Conservation (phyloP, 352 stramenopile genomes). For the Phytopythium cucurbitacearum region DNA sequence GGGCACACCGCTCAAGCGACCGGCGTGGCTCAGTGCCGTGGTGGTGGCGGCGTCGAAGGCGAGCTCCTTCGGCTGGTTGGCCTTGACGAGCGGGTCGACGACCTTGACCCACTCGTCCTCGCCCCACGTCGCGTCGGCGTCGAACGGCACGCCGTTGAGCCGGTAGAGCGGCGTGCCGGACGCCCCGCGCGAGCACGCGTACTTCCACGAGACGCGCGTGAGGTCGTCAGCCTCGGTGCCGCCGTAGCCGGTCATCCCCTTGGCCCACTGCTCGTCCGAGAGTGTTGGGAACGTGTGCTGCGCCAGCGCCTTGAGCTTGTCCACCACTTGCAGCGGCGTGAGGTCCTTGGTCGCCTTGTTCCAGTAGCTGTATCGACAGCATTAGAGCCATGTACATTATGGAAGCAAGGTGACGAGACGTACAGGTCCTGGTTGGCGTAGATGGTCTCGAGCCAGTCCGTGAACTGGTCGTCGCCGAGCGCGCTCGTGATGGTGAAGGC, state of each 20-base stretch:
- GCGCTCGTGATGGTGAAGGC: constrained; percentile 60
- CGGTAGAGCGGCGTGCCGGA: constrained; percentile 77
- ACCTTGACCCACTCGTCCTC: constrained; percentile 59
- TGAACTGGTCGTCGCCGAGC: constrained; percentile 53
- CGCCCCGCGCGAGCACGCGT: constrained; percentile 68
- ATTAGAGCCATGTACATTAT: neutral
- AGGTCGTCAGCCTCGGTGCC: constrained; percentile 62
- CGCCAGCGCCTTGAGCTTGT: constrained; percentile 53
- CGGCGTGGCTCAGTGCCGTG: constrained; percentile 7
- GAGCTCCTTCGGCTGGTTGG: constrained; percentile 22
- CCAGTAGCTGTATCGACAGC: constrained; percentile 38
- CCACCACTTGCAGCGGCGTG: constrained; percentile 56
- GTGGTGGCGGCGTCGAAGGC: constrained; percentile 23
- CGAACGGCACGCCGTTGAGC: constrained; percentile 74
- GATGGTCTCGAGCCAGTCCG: constrained; percentile 71
- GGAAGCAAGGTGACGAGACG: constrained; percentile 2
- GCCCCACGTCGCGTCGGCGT: constrained; percentile 61
- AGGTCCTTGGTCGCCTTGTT: constrained; percentile 82
- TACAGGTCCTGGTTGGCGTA: constrained; percentile 79
- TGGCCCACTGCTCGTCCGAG: constrained; percentile 57
- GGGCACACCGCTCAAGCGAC: constrained; percentile 37
- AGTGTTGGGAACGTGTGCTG: constrained; percentile 63
- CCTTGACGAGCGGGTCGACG: constrained; percentile 37
- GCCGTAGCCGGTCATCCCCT: constrained; percentile 71
- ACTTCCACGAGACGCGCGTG: constrained; percentile 72